Base-by-base conservation (phyloP, 73 alveolate species). In the Uronychia setigera region DNA sequence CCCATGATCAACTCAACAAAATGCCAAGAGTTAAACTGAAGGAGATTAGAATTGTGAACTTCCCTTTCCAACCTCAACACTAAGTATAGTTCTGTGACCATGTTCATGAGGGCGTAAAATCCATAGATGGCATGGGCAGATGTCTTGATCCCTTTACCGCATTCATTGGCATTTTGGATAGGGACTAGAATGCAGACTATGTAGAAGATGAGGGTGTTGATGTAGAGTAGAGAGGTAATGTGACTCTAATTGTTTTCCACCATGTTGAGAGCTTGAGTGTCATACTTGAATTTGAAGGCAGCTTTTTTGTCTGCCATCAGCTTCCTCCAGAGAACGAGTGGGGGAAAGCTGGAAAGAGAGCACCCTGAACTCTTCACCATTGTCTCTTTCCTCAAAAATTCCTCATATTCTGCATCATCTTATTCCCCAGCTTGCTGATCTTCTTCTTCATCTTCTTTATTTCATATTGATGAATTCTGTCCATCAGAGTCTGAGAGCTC, bases 241-340 rank as follows among this genome's bases (percentile, higher is more conserved):
- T 60, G 13, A 33, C 33, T 33, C 80, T 25, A 11, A 1, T 80
- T 27, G 19, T 35, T 31, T 30, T 80, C 87, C 0, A 80, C 35
- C 27, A 1, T 29, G 58, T 74, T 31, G 1, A 80, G 32, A 57
- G 57, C 59, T 1, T 28, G 34, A 1, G 87, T 29, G 59, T 80
- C 87, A 32, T 80, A 80, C 32, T 58, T 80, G 60, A 80, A 80
- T 11, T 59, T 32, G 59, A 80, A 80, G 11, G 87, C 87, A 13
- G 5, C 29, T 26, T 60, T 19, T 30, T 60, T 60, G 29, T 60
- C 79, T 13, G 29, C 33, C 33, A 60, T 60, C n/a, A 60, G 32
- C 33, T 19, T 26, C 29, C 32, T 28, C 79, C 79, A 60, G 79
- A 19, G 32, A 19, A 19, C 5, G 79, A 60, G 79, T 13, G 79